Evolutionary conservation across 495 filamentous ascomycete genomes (phyloP).

Genomic region (Trichoderma reesei): DNA sequence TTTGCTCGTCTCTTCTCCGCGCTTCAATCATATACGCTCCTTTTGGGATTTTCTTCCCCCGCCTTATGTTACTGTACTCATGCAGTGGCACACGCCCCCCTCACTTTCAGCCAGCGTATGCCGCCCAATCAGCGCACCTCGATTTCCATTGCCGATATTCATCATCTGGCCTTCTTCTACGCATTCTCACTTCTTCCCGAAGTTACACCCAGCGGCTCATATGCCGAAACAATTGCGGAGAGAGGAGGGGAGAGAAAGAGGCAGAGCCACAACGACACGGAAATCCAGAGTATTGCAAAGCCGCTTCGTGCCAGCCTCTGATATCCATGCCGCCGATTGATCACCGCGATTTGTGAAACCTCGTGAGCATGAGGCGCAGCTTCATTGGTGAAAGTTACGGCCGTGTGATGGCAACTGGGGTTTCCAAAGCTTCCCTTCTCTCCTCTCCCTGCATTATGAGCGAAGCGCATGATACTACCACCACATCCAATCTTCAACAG

Average conservation of each 20-base stretch:
- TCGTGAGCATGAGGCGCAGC: not conserved
- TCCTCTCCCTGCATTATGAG: not conserved
- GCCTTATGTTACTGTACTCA: not conserved
- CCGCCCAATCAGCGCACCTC: not conserved
- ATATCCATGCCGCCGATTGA: not conserved
- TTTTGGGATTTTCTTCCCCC: not conserved
- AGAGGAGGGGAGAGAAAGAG: too few relatives aligned
- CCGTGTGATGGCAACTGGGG: not conserved
- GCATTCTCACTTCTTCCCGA: not conserved
- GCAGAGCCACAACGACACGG: too few relatives aligned
- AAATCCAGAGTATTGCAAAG: too few relatives aligned
- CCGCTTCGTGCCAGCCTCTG: not conserved
- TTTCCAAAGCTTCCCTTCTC: not conserved
- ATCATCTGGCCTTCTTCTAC: not conserved
- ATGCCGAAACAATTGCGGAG: not conserved
- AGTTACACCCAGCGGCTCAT: not conserved
- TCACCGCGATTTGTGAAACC: not conserved
- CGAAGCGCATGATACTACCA: slow-evolving; percentile 1
- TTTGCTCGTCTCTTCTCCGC: not conserved
- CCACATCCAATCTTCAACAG: not conserved
- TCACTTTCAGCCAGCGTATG: not conserved
- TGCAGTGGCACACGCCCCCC: not conserved
- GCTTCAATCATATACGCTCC: not conserved
- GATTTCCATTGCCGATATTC: not conserved
- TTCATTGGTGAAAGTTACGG: not conserved